A percentile compares a stretch with the other conserved stretches of the same genome.
These are phyloP conservation scores for Piper betle DNA, from an alignment of 164 flowering plant species.

Conservation along the genomic window DNA sequence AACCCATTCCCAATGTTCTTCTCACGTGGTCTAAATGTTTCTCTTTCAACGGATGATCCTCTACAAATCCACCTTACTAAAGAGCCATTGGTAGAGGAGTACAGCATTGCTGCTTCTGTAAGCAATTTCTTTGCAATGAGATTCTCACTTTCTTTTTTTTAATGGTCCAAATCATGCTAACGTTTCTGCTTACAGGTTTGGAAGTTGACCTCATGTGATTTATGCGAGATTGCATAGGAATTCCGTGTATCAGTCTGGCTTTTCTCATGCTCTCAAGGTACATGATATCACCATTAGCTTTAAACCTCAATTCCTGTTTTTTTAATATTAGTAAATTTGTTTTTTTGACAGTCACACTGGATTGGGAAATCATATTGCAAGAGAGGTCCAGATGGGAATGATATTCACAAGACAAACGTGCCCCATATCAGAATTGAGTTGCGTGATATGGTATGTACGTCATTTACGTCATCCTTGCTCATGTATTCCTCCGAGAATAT, in stretches of 20 bases:
- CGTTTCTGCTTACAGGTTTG: slow-evolving; percentile 53
- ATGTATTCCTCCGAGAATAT: too few relatives aligned
- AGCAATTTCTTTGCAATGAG: slow-evolving; percentile 14
- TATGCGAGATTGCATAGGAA: slow-evolving; percentile 96
- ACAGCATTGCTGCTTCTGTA: slow-evolving; percentile 97
- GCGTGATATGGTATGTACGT: slow-evolving; percentile 67
- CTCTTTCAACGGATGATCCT: too few relatives aligned
- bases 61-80: slow-evolving; percentile 94
- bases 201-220: slow-evolving; percentile 89
- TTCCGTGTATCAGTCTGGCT: slow-evolving; percentile 91
- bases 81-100: slow-evolving; percentile 95
- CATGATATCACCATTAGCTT: too few relatives aligned
- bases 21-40: too few relatives aligned
- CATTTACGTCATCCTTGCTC: too few relatives aligned
- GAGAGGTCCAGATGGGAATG: slow-evolving; percentile 94
- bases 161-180: not conserved
- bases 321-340: too few relatives aligned
- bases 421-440: slow-evolving; percentile 92
- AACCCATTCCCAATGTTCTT: too few relatives aligned
- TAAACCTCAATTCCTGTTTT: too few relatives aligned
- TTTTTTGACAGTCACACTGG: slow-evolving; percentile 71
- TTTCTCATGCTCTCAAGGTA: slow-evolving; percentile 94
- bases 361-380: slow-evolving; percentile 75
- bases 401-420: slow-evolving; percentile 89
- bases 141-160: not conserved